Base-by-base conservation (phyloP, 2,329 filamentous ascomycete genomes). In the Ascosphaera apis region DNA sequence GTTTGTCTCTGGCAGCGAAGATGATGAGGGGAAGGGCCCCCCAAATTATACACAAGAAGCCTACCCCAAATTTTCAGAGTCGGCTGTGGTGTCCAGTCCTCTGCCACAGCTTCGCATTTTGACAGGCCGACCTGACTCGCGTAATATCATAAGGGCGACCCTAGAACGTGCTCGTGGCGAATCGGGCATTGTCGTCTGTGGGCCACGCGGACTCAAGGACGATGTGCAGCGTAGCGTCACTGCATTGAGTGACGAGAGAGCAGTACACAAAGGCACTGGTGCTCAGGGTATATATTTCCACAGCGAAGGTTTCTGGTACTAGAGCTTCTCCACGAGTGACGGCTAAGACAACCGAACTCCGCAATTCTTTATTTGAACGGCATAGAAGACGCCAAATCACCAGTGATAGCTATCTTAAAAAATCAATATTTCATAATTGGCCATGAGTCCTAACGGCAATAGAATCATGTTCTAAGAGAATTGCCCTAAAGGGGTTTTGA, bases 231-330 rank as follows among this genome's bases (percentile, higher is more conserved):
- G 57, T 11, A 61, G 56, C 37, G 67, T 69, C 1, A 67, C 67
- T 2, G 56, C 47, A 6, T 44, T 76, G 31, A 71, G 67, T 42
- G 70, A 77, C 48, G 72, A 76, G 50, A 57, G 72, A 19, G 72
- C 69, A 3, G 69, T 76, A 31, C 70, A 75, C 44, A 76, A 76
- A 48, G 72, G 72, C 2, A 75, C 67, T 0, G 70, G 69, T 0
- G 72, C 72, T 11, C 69, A 75, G 48, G 72, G 71, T 0, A 65
- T 75, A 18, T 72, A 65, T 47, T 47, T 72, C 21, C 67, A 72
- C 51, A 62, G 62, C 0, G 70, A 74, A 49, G 60, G 57, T 13
- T 73, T 71, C 52, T 63, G 60, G 3, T 70, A 54, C 41, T 61
- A 37, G 11, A 13, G n/a, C 17, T 17, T 34, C 12, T 37, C 8